A percentile compares a stretch with the other conserved stretches of the same genome.
These are phyloP conservation scores for Hura crepitans DNA, from an alignment of 441 rosid species.

Conservation along the genomic window DNA sequence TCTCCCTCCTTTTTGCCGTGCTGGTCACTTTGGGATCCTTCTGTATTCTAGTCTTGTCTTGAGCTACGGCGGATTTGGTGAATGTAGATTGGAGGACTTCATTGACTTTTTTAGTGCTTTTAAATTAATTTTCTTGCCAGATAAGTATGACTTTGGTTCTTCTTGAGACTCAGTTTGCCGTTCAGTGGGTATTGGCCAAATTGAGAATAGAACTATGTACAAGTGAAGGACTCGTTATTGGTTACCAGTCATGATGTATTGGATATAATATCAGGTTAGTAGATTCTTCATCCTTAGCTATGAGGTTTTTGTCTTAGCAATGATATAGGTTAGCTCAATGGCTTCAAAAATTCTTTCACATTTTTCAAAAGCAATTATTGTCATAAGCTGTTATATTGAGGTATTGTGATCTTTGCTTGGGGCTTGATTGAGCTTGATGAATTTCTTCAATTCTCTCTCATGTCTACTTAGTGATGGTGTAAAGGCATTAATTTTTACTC, in stretches of 20 bases:
- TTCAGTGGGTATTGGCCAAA: not conserved
- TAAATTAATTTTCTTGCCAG: not conserved
- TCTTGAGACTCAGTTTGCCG: not conserved
- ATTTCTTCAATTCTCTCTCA: not conserved
- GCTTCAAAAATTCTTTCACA: not conserved
- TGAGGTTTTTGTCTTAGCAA: not conserved
- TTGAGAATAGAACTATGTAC: not conserved
- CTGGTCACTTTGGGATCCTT: conserved; percentile 6
- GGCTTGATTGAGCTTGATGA: not conserved
- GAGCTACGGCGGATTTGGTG: not conserved
- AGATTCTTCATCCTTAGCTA: not conserved
- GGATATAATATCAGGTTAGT: not conserved
- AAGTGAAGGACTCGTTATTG: not conserved
- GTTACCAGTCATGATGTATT: not conserved
- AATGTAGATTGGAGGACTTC: not conserved
- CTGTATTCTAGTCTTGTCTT: conserved; percentile 6
- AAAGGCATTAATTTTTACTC: not conserved
- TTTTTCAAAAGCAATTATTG: not conserved
- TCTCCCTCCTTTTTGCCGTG: not conserved
- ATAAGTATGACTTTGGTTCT: not conserved
- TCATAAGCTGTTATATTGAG: not conserved
- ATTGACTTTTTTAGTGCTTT: not conserved
- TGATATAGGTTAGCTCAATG: not conserved
- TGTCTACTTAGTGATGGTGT: not conserved
- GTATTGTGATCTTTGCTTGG: not conserved